Percentiles rank a stretch among this genome's conserved stretches.
phyloP scores from a whole-genome alignment of 768 basidiomycete genomes.

The Kondoa malvinella region DNA sequence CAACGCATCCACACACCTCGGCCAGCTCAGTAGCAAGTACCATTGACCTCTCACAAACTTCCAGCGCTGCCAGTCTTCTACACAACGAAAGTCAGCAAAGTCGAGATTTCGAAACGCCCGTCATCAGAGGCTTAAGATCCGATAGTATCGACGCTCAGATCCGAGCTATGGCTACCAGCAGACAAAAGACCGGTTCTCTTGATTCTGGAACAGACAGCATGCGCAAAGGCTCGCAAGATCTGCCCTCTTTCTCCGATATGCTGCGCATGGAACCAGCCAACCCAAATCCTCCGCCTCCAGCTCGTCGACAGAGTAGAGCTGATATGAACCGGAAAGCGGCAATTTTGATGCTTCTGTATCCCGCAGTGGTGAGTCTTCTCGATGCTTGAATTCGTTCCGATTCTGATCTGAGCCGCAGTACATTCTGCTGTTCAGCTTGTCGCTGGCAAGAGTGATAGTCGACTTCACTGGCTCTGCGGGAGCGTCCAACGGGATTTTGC shows the following conservation, averaged over 20 bases:
- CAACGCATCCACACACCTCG: neutral
- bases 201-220: neutral
- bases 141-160: neutral
- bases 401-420: neutral
- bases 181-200: neutral
- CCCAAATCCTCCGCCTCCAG: neutral
- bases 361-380: neutral
- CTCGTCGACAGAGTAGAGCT: neutral
- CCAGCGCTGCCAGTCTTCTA: neutral
- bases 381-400: neutral
- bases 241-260: neutral
- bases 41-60: neutral
- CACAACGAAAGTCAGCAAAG: neutral
- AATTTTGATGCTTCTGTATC: constrained; percentile 8
- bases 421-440: neutral
- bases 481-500: neutral
- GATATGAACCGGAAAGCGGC: neutral
- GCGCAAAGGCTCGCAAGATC: neutral
- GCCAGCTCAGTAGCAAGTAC: neutral
- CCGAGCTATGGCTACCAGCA: neutral
- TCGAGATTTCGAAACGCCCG: neutral
- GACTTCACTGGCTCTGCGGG: neutral
- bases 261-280: neutral
- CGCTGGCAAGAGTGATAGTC: constrained; percentile 1
- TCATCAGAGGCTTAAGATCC: neutral